Evolutionary conservation across 805 yeast species (phyloP), one percentile per base, ranked within the genome.

Genomic region (Zygosaccharomyces gambellarensis): DNA sequence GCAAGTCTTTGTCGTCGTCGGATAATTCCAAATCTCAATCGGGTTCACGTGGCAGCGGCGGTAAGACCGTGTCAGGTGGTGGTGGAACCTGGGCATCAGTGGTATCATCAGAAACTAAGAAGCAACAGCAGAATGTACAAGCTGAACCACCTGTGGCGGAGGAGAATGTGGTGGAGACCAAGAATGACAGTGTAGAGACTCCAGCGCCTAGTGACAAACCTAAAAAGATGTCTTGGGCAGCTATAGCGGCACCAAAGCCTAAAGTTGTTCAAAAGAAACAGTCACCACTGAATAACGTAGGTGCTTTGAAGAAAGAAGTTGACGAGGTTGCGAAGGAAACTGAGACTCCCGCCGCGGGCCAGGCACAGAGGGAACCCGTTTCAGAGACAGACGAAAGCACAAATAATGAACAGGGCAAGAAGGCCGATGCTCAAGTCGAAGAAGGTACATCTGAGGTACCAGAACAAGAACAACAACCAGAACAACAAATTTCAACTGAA

Each of bases 201-300:
- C 34, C 50, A 5, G 27, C 45, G 5, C 31, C 47, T 21, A 48
- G 47, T 44, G 49, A 49, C 19, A 58, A 55, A 48, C 60, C 64
- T 25, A 65, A 62, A 58, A 65, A 72, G 56, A 71, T 74, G 60
- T 74, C 88, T 4, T 83, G 89, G 87, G 88, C 89, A 28, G 79
- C 90, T 14, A 79, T 84, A 58, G 83, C 83, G 46, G 70, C 80
- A 48, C 83, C 88, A 40, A 74, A 76, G 60, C 66, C 72, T 32
- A 67, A 61, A 47, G 54, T 60, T 39, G 66, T 64, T 29, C 63
- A 66, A 31, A 59, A 60, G 61, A 67, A 54, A 53, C 68, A 64
- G 21, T 51, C 63, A 32, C 62, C 68, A 17, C 50, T 65, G 36
- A 60, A 62, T 12, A 56, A 64, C 39, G 60, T 65, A 5, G 58